phyloP scores from a whole-genome alignment of 805 yeast species.

The Saccharomycopsis lassenensis region DNA sequence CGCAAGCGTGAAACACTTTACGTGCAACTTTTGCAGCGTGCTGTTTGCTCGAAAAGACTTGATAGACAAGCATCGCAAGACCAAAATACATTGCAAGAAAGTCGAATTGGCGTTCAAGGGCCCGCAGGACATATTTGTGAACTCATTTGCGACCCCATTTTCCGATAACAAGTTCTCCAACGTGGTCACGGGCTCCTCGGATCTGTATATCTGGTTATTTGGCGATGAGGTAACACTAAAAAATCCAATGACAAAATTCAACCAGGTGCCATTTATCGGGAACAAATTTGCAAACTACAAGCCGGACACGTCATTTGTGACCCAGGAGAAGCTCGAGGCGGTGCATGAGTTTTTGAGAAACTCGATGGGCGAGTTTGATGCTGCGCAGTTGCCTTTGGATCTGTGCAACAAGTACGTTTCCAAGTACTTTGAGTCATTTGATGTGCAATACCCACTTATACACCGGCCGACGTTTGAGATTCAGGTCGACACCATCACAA shows the following conservation, averaged over 20 bases:
- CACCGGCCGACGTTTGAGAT: conserved; percentile 27
- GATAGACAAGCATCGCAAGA: conserved; percentile 23
- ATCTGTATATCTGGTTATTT: conserved; percentile 22
- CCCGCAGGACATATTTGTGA: conserved; percentile 3
- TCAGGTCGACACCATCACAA: neutral
- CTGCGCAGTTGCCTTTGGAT: too few species aligned
- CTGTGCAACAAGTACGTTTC: too few species aligned
- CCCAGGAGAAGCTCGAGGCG: too few species aligned
- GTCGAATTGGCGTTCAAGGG: conserved; percentile 1
- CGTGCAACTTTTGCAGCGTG: conserved; percentile 22
- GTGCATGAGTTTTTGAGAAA: too few species aligned
- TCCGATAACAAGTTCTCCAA: conserved; percentile 13
- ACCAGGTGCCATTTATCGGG: too few species aligned
- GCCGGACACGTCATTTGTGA: too few species aligned
- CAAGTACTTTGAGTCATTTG: conserved; percentile 30
- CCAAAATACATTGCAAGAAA: conserved; percentile 20
- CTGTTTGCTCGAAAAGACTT: conserved; percentile 26
- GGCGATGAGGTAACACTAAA: conserved; percentile 18
- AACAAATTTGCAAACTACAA: too few species aligned
- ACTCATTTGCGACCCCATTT: conserved; percentile 3
- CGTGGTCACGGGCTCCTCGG: conserved; percentile 19
- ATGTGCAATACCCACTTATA: conserved; percentile 29
- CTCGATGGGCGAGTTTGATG: too few species aligned
- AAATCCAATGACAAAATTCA: neutral
- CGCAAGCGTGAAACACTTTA: conserved; percentile 22